Evolutionary conservation across 768 basidiomycete species (phyloP), one percentile per base, ranked within the genome.

Genomic region (Leccinum rimulosum): DNA sequence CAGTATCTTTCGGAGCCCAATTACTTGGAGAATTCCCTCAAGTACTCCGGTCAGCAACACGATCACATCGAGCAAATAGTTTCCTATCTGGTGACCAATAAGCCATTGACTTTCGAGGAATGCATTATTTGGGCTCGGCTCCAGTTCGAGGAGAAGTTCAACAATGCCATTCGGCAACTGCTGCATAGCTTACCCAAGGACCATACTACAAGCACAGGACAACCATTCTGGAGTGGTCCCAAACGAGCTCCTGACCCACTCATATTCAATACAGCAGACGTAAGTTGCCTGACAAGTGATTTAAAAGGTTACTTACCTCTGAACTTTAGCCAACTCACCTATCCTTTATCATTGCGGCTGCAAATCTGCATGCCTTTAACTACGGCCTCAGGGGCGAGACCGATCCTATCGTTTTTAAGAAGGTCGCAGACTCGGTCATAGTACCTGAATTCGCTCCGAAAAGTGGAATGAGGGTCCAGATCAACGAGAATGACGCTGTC

Each of bases 201-300:
- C 71, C 89, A 91, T 40, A 77, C 91, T 50, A 95, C 95, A 8
- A 93, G 85, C 68, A 89, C 87, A 19, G 97, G 97, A 6, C 92
- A 94, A 66, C 95, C 95, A 11, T 99, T 99, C 83, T 99, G 97
- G 97, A 95, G 93, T 66, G 94, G 95, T 19, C 97, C 97, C 3
- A 99, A 99, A 80, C 85, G 97, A 60, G 96, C 95, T 7, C 97
- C 97, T 12, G 94, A 98, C 52, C 80, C 96, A 28, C 78, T 99
- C 62, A 79, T 79, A 6, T 99, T 98, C 76, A 81, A 95, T 75
- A 84, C 92, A 10, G 87, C 81, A 64, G 87, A 98, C 68, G 96
- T 98, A 69, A 74, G 91, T 77, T 51, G 22, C 52, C 17, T 7
- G 30, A 63, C 22, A 5, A 54, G 51, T 31, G 28, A 11, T 30